These are phyloP conservation scores for Candida ascalaphidarum DNA, from an alignment of 805 yeast genomes.

Conservation along the genomic window DNA sequence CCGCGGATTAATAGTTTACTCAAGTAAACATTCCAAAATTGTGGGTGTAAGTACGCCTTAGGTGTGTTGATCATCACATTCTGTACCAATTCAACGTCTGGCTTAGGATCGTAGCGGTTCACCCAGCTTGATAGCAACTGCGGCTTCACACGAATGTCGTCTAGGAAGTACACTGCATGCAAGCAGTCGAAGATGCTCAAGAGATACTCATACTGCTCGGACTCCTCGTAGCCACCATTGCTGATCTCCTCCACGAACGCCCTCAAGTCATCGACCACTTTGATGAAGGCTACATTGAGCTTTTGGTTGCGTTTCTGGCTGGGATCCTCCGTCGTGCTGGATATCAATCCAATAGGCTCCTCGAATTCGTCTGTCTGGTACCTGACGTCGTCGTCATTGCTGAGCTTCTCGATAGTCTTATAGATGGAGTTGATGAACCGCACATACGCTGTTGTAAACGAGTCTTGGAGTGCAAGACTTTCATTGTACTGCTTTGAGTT, in stretches of 20 bases:
- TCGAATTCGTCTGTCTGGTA: slow-evolving; percentile 9
- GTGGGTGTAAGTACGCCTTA: slow-evolving; percentile 39
- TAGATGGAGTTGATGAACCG: slow-evolving; percentile 43
- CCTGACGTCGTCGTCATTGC: slow-evolving; percentile 9
- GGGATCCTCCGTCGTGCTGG: slow-evolving; percentile 4
- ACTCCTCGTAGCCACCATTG: slow-evolving; percentile 9
- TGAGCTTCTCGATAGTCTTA: slow-evolving; percentile 38
- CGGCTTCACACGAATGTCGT: slow-evolving; percentile 31
- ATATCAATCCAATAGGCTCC: slow-evolving; percentile 25
- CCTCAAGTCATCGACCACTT: slow-evolving; percentile 19
- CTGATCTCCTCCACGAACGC: slow-evolving; percentile 17
- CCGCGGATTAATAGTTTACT: slow-evolving; percentile 57
- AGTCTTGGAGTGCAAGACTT: slow-evolving; percentile 29
- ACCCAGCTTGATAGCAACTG: slow-evolving; percentile 50
- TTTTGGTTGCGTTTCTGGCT: slow-evolving; percentile 3
- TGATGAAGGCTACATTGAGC: slow-evolving; percentile 17
- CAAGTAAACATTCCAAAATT: slow-evolving; percentile 56
- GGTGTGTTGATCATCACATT: slow-evolving; percentile 35
- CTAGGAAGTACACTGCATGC: slow-evolving; percentile 40
- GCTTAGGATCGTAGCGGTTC: slow-evolving; percentile 61
- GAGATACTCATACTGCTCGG: slow-evolving; percentile 28
- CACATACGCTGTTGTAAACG: slow-evolving; percentile 31
- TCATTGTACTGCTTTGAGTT: slow-evolving; percentile 31
- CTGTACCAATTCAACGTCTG: slow-evolving; percentile 43
- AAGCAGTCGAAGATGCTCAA: slow-evolving; percentile 50